These are phyloP conservation scores for Aschersonia sp. DNA, from an alignment of 2,329 filamentous ascomycete species.

Conservation along the genomic window DNA sequence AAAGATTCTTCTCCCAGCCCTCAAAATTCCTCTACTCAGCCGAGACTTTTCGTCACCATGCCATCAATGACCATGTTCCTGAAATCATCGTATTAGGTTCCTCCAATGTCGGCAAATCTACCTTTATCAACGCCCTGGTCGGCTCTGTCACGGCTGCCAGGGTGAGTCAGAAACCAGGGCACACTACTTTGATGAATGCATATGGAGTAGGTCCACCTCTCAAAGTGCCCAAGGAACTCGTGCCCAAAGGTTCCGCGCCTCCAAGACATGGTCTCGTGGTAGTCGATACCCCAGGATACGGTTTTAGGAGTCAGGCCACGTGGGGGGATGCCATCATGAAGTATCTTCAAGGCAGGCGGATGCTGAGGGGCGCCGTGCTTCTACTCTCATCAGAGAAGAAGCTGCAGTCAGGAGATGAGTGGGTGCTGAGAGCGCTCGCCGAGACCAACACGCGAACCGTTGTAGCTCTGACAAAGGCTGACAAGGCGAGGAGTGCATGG, in stretches of 20 bases:
- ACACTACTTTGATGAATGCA: constrained; percentile 39
- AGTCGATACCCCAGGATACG: constrained; percentile 37
- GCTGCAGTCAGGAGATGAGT: constrained; percentile 30
- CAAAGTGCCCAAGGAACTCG: constrained; percentile 11
- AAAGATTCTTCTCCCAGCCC: constrained; percentile 16
- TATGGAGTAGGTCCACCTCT: constrained; percentile 35
- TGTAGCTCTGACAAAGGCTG: constrained; percentile 42
- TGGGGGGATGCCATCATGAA: constrained; percentile 39
- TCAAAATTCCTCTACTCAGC: constrained; percentile 35
- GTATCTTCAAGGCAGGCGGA: constrained; percentile 31
- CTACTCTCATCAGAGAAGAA: constrained; percentile 39
- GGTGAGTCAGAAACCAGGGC: constrained; percentile 35
- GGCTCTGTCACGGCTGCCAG: constrained; percentile 31
- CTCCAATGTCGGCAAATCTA: constrained; percentile 82
- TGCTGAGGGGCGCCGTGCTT: constrained; percentile 36
- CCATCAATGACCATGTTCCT: constrained; percentile 34
- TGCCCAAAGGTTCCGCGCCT: constrained; percentile 20
- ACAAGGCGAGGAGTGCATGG: constrained; percentile 26
- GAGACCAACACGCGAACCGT: constrained; percentile 28
- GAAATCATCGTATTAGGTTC: constrained; percentile 70
- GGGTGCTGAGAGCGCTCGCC: constrained; percentile 31
- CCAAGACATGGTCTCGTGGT: constrained; percentile 32
- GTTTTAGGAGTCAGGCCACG: constrained; percentile 26
- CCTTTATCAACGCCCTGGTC: constrained; percentile 70
- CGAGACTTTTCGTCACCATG: constrained; percentile 30